A percentile compares a stretch with the other conserved stretches of the same genome.
Conservation (phyloP, 2,329 filamentous ascomycete genomes). For the Ceratocystiopsis brevicomis region DNA sequence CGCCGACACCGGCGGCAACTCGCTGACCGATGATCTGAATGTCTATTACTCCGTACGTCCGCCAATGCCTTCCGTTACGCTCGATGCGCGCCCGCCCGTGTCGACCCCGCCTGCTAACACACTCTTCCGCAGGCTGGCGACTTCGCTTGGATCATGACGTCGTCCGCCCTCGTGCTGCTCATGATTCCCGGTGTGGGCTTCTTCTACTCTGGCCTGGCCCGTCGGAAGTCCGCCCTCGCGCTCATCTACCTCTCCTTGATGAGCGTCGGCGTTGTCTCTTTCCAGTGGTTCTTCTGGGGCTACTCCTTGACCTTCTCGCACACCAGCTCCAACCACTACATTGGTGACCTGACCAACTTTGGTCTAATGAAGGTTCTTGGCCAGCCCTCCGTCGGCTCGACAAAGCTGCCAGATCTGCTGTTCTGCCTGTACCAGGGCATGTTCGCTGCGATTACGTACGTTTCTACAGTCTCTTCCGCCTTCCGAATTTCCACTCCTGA, state of each 20-base stretch:
- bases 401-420: constrained; percentile 58
- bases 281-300: constrained; percentile 95
- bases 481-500: background rate
- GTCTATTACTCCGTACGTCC: constrained; percentile 41
- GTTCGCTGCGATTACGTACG: constrained; percentile 77
- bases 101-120: too few species aligned
- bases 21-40: constrained; percentile 53
- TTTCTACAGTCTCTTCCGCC: constrained; percentile 6
- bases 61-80: too few species aligned
- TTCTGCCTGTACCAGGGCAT: constrained; percentile 79
- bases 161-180: constrained; percentile 66
- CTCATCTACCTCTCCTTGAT: constrained; percentile 75
- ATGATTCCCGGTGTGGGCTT: constrained; percentile 92
- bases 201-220: constrained; percentile 82
- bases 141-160: constrained; percentile 65
- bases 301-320: constrained; percentile 76
- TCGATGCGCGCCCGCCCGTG: too few species aligned
- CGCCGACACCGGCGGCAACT: constrained; percentile 31
- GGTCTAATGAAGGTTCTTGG: constrained; percentile 62
- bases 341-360: constrained; percentile 66
- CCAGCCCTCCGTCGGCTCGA: constrained; percentile 53
- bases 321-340: constrained; percentile 48
- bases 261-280: constrained; percentile 58
- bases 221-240: constrained; percentile 73
- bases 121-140: constrained; percentile 39